Evolutionary conservation across 805 yeast species (phyloP), one percentile per base, ranked within the genome.

Genomic region (Cephaloascus albidus): DNA sequence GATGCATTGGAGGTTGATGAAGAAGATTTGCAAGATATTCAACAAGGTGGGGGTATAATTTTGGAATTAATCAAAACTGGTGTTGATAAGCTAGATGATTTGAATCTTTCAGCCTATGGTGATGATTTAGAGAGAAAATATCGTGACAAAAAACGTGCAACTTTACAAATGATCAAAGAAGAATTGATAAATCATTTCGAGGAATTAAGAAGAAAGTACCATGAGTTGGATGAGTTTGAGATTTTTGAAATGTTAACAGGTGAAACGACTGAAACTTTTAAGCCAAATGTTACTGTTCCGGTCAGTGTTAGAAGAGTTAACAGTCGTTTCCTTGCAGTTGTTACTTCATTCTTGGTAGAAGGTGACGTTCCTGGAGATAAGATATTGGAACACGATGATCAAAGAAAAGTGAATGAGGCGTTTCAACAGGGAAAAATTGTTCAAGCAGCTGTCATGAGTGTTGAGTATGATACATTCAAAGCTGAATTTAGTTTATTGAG

Each of bases 1-100:
- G 98, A 93, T 66, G 97, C 98, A 2, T 71, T 93, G 47, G 98
- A 90, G 56, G 73, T 89, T 46, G 96, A 88, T 51, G 98, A 94
- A 52, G 97, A 90, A 58, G 96, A 88, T 47, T 70, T 85, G 52
- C 82, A 80, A 2, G 89, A 82, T 41, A 58, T 81, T 36, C 89
- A 86, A 53, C 82, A 79, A 44, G 84, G 82, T 43, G 93, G 89
- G 37, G 89, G 89, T 36, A 85, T 87, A 2, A 82, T 86, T 45
- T 76, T 77, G 44, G 81, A 83, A 54, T 70, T 87, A 42, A 72
- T 78, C 54, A 76, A 74, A 44, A 86, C 80, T 46, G 85, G 85
- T 36, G 81, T 78, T 30, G 72, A 70, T 38, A 78, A 85, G 59
- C 76, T 90, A 43, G 89, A 89, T 52, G 95, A 88, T 43, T 75